Evolutionary conservation across 2,329 filamentous ascomycete genomes (phyloP), one percentile per base, ranked within the genome.

Genomic region (Alternaria hordeiaustralica): DNA sequence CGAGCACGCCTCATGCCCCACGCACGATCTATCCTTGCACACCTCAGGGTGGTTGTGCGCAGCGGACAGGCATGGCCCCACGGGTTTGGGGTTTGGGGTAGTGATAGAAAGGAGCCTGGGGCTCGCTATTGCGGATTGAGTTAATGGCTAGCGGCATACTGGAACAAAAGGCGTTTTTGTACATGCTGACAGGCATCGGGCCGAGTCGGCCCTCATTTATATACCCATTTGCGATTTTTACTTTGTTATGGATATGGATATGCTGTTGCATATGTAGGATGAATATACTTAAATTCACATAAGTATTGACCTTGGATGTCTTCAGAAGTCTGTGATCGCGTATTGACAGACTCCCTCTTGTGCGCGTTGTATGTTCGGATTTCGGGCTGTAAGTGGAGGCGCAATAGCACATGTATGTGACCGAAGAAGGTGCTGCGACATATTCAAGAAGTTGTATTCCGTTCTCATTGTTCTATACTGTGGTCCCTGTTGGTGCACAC

Each of bases 151-250:
- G 20, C 23, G 45, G 41, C 43, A 47, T 28, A 28, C n/a, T 41
- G 49, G 11, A 23, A 18, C 36, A 53, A 9, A 57, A 33, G 53
- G 53, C 45, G 45, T 47, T 36, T 36, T 13, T 50, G 58, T 28
- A 36, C 33, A n/a, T 56, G 30, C 55, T 57, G 47, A 13, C 28
- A 50, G 23, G 44, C 53, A 41, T 51, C 7, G 30, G 36, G 53
- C 26, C 20, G 18, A 45, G 13, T 36, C 30, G 57, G 50, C 59
- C 36, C 36, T 21, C 10, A 58, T 47, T 23, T 41, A 43, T 53
- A 62, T 59, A 62, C 60, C 60, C 60, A 62, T 62, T 59, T 62
- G 60, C 60, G 15, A 36, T 54, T 5, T 54, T 47, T 15, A 11
- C 13, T 11, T 54, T 5, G 46, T 54, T 25, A 36, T 11, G 6